Evolutionary conservation across 805 yeast species (phyloP).

Genomic region (Myxozyma geophila): DNA sequence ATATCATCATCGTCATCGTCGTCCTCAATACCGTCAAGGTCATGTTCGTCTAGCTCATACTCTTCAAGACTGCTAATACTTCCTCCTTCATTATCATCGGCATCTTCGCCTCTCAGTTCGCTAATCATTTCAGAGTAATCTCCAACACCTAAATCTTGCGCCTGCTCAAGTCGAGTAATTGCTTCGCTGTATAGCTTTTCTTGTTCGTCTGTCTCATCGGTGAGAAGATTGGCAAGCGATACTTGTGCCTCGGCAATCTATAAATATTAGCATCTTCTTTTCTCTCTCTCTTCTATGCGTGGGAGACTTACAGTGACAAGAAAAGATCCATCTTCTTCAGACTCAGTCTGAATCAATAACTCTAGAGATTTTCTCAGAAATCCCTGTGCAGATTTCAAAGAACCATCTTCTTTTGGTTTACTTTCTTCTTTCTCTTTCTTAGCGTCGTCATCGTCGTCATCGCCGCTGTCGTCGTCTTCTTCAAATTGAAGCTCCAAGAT

Average conservation of each 20-base stretch:
- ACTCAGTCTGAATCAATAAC: conserved; percentile 2
- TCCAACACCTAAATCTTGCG: conserved; percentile 59
- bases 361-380: conserved; percentile 16
- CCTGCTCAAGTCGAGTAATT: conserved; percentile 65
- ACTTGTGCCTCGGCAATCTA: conserved; percentile 83
- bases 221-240: conserved; percentile 73
- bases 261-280: neutral
- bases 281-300: neutral
- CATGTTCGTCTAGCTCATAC: neutral
- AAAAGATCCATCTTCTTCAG: conserved; percentile 8
- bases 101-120: conserved; percentile 39
- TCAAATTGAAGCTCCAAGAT: conserved; percentile 41
- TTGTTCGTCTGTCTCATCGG: conserved; percentile 67
- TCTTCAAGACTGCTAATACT: too few species aligned
- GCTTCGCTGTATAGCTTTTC: conserved; percentile 70
- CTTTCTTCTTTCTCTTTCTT: conserved; percentile 4
- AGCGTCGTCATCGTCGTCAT: conserved; percentile 18
- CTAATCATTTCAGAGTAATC: conserved; percentile 46
- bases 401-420: conserved; percentile 2
- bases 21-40: neutral
- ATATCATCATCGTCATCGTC: neutral
- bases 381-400: conserved; percentile 8
- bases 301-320: conserved; percentile 16
- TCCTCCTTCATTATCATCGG: conserved; percentile 9
- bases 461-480: conserved; percentile 23